Evolutionary conservation across 192 early-diverging fungal genomes (phyloP), one percentile per base, ranked within the genome.

Genomic region (Jimgerdemannia flammicorona): DNA sequence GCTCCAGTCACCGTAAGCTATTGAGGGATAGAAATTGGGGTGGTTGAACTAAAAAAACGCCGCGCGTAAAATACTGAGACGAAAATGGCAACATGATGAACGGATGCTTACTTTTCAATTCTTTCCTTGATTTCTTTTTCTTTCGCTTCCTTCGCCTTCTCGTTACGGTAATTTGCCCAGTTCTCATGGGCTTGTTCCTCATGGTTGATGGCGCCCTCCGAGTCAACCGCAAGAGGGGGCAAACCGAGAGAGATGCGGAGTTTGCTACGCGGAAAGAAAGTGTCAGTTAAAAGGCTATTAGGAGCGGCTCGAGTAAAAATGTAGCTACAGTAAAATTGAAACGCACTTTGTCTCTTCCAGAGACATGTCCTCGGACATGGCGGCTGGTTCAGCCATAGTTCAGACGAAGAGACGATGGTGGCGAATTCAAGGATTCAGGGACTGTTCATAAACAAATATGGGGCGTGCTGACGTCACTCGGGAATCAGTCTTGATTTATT

Each of bases 101-200:
- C 9, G n/a, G n/a, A 44, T 40, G 64, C 67, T 77, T 75, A 84
- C 81, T 89, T 90, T 74, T 87, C 83, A 70, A 92, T 86, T 29
- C 77, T 77, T 43, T 87, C 83, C 40, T 82, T 81, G 42, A 90
- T 81, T 29, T 79, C 86, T 65, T 85, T 75, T 9, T 79, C 86
- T 49, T 86, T 83, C 7, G 80, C 75, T 64, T 86, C 81, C 72
- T 87, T 87, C 39, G 81, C 75, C 70, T 81, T 72, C 42, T 93
- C 89, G 4, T 83, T 82, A 11, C 86, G 80, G 39, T 87, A 76
- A 18, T 83, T 81, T 69, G 76, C 84, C 69, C 78, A 84, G 75
- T 94, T 91, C 41, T 89, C 85, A 44, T 89, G 83, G 14, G 88
- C 90, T 64, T 77, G 72, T 69, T 79, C 70, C 70, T 88, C 77